Percentiles rank a stretch among this genome's conserved stretches.
Evolutionary conservation across 2,329 filamentous ascomycete species (phyloP).

Genomic region (Pseudogymnoascus sp.): DNA sequence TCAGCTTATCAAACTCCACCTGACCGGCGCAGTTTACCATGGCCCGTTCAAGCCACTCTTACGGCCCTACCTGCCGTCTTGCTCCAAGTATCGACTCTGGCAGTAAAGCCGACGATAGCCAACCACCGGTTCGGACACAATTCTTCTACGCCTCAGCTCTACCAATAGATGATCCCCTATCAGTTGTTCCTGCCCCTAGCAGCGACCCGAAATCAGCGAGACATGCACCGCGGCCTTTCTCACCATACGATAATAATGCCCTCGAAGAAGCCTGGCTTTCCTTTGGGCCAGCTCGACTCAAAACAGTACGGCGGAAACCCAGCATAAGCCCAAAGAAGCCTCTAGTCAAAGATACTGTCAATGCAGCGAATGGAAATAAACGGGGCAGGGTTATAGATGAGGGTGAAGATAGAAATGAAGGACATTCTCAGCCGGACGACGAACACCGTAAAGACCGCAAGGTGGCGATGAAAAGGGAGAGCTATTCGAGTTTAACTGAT

Average conservation of each 20-base stretch:
- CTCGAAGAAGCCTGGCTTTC: slow-evolving; percentile 70
- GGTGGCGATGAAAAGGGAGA: background rate
- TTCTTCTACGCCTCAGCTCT: slow-evolving; percentile 81
- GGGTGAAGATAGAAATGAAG: background rate
- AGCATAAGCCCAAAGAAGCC: background rate
- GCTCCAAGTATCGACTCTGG: slow-evolving; percentile 15
- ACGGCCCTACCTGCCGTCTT: slow-evolving; percentile 25
- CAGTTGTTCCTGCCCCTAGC: slow-evolving; percentile 46
- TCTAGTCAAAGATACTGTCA: background rate
- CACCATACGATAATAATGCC: slow-evolving; percentile 66
- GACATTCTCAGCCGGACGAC: background rate
- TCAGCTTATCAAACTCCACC: background rate
- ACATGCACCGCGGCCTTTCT: slow-evolving; percentile 67
- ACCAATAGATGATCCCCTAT: slow-evolving; percentile 83
- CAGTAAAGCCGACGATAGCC: slow-evolving; percentile 30
- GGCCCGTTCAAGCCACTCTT: slow-evolving; percentile 24
- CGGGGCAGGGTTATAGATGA: background rate
- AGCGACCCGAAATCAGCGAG: slow-evolving; percentile 45
- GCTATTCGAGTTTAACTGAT: background rate
- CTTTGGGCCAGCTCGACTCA: slow-evolving; percentile 37
- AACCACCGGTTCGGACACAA: slow-evolving; percentile 56
- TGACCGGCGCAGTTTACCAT: slow-evolving; percentile 18
- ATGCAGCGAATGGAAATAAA: background rate
- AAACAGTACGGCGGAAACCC: background rate
- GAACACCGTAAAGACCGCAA: background rate